Evolutionary conservation across 768 basidiomycete species (phyloP).

Genomic region (Phylloporus scabripes): DNA sequence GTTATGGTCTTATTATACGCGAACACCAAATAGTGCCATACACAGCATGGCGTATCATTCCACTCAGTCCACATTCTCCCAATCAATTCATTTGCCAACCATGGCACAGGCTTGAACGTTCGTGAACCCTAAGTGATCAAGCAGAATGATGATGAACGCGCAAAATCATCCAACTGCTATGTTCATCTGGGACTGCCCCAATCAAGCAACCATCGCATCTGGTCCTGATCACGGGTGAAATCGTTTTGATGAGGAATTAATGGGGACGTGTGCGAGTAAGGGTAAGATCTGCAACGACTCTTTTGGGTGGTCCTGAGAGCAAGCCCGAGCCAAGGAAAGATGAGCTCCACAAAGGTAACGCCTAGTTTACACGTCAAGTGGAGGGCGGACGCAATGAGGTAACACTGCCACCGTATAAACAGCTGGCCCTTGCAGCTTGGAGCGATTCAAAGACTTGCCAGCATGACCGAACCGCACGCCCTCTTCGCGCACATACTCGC

Average conservation of each 20-base stretch:
- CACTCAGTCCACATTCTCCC: background rate
- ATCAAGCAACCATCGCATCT: no score
- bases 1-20: slow-evolving; percentile 12
- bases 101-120: background rate
- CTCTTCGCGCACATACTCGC: slow-evolving; percentile 37
- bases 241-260: no score
- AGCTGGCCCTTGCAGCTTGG: background rate
- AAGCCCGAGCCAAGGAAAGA: no score
- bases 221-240: no score
- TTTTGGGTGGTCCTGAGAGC: no score
- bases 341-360: background rate
- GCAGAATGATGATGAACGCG: background rate
- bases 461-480: slow-evolving; percentile 21
- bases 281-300: no score
- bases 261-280: no score
- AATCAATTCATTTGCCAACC: no score
- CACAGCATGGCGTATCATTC: slow-evolving; percentile 1
- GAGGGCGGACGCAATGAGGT: slow-evolving; percentile 12
- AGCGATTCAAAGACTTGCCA: slow-evolving; percentile 2
- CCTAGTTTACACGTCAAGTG: no score
- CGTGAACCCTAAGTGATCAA: no score
- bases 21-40: slow-evolving; percentile 26
- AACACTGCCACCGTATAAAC: slow-evolving; percentile 16
- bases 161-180: background rate
- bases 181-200: no score